These are phyloP conservation scores for Russula olivacea DNA, from an alignment of 768 basidiomycete species.

Conservation along the genomic window DNA sequence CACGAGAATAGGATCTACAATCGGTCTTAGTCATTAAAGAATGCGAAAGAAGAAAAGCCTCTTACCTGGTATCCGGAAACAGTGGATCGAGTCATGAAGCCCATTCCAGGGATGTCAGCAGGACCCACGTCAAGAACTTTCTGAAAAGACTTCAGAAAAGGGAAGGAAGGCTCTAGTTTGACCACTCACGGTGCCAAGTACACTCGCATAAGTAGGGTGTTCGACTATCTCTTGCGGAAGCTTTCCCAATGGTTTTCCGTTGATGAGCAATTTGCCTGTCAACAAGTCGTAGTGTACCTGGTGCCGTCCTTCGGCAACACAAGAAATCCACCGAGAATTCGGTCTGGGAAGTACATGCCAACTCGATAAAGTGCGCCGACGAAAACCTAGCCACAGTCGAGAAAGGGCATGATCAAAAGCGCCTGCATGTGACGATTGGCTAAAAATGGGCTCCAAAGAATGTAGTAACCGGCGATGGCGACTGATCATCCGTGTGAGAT, in stretches of 20 bases:
- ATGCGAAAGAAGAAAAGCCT: neutral
- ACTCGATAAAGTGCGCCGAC: neutral
- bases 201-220: slow-evolving; percentile 33
- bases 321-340: slow-evolving; percentile 8
- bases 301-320: neutral
- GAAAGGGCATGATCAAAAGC: neutral
- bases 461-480: slow-evolving; percentile 10
- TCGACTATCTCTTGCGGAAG: slow-evolving; percentile 34
- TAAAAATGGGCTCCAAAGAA: slow-evolving; percentile 7
- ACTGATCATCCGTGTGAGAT: slow-evolving; percentile 1
- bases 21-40: neutral
- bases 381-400: neutral
- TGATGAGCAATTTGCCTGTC: slow-evolving; percentile 37
- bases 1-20: slow-evolving; percentile 4
- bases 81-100: slow-evolving; percentile 6
- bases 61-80: slow-evolving; percentile 11
- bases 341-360: neutral
- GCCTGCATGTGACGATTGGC: neutral
- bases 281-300: slow-evolving; percentile 39
- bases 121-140: slow-evolving; percentile 10
- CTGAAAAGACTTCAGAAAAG: neutral
- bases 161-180: too few relatives aligned
- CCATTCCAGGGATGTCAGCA: slow-evolving; percentile 7
- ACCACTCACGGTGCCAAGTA: slow-evolving; percentile 33
- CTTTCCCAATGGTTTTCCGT: slow-evolving; percentile 37